Evolutionary conservation across 1,284 basidiomycete species (phyloP).

Genomic region (Heliocybe sulcata): DNA sequence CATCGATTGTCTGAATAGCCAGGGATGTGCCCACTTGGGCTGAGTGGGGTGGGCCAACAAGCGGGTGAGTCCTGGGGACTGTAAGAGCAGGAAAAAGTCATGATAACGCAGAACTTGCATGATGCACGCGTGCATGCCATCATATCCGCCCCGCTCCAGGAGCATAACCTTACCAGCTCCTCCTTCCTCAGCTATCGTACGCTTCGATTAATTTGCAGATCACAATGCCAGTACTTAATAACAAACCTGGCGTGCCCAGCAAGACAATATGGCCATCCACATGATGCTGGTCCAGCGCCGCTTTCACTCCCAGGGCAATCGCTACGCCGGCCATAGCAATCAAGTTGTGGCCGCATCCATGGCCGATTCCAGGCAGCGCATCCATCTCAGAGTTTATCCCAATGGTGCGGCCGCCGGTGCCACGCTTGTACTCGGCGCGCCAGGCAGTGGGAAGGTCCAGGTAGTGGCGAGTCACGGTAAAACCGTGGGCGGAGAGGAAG

Average conservation of each 20-base stretch:
- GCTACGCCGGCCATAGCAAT: conserved; percentile 80
- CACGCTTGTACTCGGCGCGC: conserved; percentile 52
- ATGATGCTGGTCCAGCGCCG: conserved; percentile 55
- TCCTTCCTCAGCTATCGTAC: conserved; percentile 61
- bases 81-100: background rate
- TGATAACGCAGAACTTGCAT: conserved; percentile 39
- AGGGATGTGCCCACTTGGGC: conserved; percentile 42
- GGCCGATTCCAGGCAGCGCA: conserved; percentile 49
- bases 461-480: conserved; percentile 48
- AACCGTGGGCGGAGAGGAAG: conserved; percentile 41
- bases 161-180: conserved; percentile 75
- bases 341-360: conserved; percentile 83
- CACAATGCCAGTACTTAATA: background rate
- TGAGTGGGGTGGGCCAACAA: conserved; percentile 38
- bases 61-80: conserved; percentile 59
- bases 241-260: conserved; percentile 76
- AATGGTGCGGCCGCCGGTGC: conserved; percentile 48
- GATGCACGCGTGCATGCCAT: conserved; percentile 70
- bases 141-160: conserved; percentile 66
- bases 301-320: conserved; percentile 65
- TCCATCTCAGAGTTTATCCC: conserved; percentile 77
- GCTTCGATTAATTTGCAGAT: background rate
- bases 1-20: conserved; percentile 50
- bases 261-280: conserved; percentile 70
- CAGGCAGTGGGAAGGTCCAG: conserved; percentile 61